Percentiles rank a stretch among this genome's conserved stretches.
Conservation (phyloP, 768 basidiomycete genomes). For the Boletus pseudo-olivaceus region DNA sequence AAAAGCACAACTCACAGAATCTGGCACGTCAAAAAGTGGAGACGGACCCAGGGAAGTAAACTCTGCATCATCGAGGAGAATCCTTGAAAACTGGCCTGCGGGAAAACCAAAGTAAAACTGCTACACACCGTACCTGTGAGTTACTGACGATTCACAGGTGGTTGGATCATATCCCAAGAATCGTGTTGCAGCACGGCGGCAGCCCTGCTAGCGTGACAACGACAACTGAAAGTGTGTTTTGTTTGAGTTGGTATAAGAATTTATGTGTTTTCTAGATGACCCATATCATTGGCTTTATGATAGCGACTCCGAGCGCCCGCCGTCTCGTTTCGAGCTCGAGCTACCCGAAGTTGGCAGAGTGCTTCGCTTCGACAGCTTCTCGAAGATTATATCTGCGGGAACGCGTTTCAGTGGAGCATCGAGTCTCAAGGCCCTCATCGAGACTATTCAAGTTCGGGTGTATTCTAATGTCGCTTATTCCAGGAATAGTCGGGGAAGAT, state of each 20-base stretch:
- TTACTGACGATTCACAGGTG: slow-evolving; percentile 35
- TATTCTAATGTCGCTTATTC: slow-evolving; percentile 20
- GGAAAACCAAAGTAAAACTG: slow-evolving; percentile 60
- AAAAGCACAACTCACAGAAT: background rate
- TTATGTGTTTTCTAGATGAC: slow-evolving; percentile 45
- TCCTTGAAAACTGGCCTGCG: slow-evolving; percentile 65
- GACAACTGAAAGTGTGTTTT: slow-evolving; percentile 49
- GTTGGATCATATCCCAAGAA: too few species aligned
- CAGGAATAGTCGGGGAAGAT: background rate
- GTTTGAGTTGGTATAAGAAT: background rate
- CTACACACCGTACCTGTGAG: slow-evolving; percentile 71
- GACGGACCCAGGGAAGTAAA: slow-evolving; percentile 65
- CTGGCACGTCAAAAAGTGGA: slow-evolving; percentile 56
- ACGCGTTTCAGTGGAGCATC: slow-evolving; percentile 74
- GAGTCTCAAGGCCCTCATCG: slow-evolving; percentile 59
- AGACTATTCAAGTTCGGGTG: slow-evolving; percentile 64
- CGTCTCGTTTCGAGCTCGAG: slow-evolving; percentile 73
- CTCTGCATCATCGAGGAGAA: slow-evolving; percentile 52
- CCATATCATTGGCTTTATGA: slow-evolving; percentile 70
- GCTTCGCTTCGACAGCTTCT: slow-evolving; percentile 79
- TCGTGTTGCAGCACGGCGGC: too few species aligned
- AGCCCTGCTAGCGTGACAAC: too few species aligned
- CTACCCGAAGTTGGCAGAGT: slow-evolving; percentile 67
- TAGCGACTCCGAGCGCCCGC: slow-evolving; percentile 50
- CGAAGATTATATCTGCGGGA: slow-evolving; percentile 70